phyloP scores from a whole-genome alignment of 345 rosid genomes.

The Syzygium jambos region DNA sequence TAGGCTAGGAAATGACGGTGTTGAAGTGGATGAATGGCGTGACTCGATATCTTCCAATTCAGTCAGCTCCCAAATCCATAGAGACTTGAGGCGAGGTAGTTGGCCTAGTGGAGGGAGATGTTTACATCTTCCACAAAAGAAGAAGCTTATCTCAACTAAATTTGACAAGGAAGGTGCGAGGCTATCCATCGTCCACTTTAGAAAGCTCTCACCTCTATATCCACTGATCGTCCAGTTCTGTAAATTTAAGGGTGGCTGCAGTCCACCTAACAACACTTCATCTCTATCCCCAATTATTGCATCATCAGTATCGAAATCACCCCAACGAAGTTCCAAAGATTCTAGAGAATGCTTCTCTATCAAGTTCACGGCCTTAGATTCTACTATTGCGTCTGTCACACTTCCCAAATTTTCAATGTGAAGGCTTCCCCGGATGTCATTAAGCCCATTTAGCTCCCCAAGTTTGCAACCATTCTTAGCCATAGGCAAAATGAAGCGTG shows the following conservation, averaged over 20 bases:
- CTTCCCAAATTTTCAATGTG: no score
- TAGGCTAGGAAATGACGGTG: neutral
- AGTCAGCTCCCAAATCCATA: neutral
- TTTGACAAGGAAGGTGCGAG: neutral
- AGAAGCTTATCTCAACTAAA: neutral
- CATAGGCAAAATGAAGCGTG: neutral
- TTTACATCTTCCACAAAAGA: constrained; percentile 3
- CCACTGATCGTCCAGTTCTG: constrained; percentile 1
- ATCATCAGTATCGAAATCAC: no score
- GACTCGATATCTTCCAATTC: constrained; percentile 1
- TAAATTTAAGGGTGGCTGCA: constrained; percentile 9
- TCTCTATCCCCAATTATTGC: neutral
- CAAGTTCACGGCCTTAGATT: neutral
- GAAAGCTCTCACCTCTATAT: constrained; percentile 12
- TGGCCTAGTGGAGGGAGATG: constrained; percentile 11
- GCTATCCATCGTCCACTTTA: constrained; percentile 3
- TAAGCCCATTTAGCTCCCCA: neutral
- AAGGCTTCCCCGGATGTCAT: no score
- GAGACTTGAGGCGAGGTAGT: constrained; percentile 11
- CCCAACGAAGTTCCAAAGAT: neutral
- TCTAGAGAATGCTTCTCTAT: neutral
- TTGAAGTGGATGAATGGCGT: neutral
- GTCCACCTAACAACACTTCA: neutral
- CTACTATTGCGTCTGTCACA: neutral
- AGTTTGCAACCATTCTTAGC: neutral